Evolutionary conservation across 2,329 filamentous ascomycete genomes (phyloP).

Genomic region (Exophiala aquamarina): DNA sequence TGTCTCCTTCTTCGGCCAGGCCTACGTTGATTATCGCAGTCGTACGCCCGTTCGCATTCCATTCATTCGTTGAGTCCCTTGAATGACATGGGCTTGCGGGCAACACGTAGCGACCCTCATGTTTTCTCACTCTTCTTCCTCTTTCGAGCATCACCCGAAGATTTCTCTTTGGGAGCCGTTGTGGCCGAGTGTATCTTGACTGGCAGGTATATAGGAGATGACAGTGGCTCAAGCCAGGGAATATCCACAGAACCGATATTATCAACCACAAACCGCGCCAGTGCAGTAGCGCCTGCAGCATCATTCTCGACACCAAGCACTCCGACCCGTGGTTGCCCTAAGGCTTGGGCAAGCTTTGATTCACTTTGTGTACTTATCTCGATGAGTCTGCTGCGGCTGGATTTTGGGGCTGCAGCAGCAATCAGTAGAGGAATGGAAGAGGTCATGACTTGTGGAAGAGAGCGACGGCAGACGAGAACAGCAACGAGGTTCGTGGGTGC

Average conservation of each 20-base stretch:
- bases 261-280: constrained; percentile 15
- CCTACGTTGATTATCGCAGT: constrained; percentile 73
- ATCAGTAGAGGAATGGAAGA: constrained; percentile 20
- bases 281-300: constrained; percentile 7
- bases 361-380: constrained; percentile 19
- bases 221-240: constrained; percentile 20
- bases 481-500: constrained; percentile 9
- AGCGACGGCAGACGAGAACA: constrained; percentile 20
- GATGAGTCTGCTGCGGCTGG: constrained; percentile 13
- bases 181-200: constrained; percentile 17
- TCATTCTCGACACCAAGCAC: constrained; percentile 19
- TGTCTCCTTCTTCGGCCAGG: constrained; percentile 76
- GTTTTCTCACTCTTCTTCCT: constrained; percentile 6
- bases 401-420: constrained; percentile 16
- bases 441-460: constrained; percentile 23
- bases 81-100: neutral
- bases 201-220: constrained; percentile 13
- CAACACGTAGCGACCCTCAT: constrained; percentile 3
- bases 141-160: constrained; percentile 2
- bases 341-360: constrained; percentile 17
- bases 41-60: constrained; percentile 78
- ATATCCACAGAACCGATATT: constrained; percentile 16
- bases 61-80: constrained; percentile 61
- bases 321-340: constrained; percentile 23
- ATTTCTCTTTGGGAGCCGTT: constrained; percentile 6